Base-by-base conservation (phyloP, 2,329 filamentous ascomycete genomes). In the Fusarium marasasianum region DNA sequence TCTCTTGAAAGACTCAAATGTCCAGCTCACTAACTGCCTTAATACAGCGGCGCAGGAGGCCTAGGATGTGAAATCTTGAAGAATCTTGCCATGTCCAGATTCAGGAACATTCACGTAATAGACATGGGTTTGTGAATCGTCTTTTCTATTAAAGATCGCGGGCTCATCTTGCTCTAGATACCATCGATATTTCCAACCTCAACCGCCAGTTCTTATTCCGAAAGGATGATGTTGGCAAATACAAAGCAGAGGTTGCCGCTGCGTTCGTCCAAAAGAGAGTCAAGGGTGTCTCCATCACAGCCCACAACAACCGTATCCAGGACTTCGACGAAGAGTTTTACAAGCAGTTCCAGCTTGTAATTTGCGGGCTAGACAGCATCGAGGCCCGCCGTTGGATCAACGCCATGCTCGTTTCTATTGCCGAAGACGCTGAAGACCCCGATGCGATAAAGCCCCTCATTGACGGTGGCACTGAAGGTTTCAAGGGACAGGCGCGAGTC, bases 381-480 rank as follows among this genome's bases (percentile, higher is more conserved):
- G 96, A 99, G 84, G 96, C 96, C 45, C 90, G 96, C n/a, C 90
- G 96, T 69, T 99, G 97, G 97, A 99, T 99, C 83, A 99, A 99
- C 81, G 92, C 95, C 59, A 98, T 93, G 24, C 87, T 99, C 8
- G 92, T 98, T 33, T 92, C 92, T 66, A 94, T 99, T 89, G 94
- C 98, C 10, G 95, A 98, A 79, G 88, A 89, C 68, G 78, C 79
- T 29, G 91, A 94, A 12, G 91, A 96, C 73, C 90, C 92, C 15
- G 96, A 98, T 79, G 94, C 90, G 57, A 86, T 98, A 75, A 99
- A 98, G 84, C 96, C 97, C 10, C 86, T 99, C 66, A 95, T 99
- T 72, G 96, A 99, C 82, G 97, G 96, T 62, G 96, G 96, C 72
- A 99, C 96, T 20, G 96, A 99, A 87, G 95, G 96, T 56, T 98